Evolutionary conservation across 1,284 basidiomycete genomes (phyloP).

Genomic region (Hemileia vastatrix): DNA sequence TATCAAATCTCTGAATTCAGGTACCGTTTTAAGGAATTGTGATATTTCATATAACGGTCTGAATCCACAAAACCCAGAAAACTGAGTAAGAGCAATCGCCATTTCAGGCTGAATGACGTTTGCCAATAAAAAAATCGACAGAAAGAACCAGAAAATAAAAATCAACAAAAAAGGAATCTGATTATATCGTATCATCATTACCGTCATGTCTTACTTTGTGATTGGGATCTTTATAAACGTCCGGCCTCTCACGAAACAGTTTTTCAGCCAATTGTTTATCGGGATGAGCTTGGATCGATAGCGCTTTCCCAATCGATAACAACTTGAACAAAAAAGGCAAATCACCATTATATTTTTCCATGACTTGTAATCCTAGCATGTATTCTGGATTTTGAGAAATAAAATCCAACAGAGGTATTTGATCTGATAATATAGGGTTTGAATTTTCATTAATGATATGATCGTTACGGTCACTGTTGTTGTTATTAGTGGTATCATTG

Average conservation of each 20-base stretch:
- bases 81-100: conserved; percentile 86
- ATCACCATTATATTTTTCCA: conserved; percentile 60
- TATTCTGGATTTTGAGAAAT: conserved; percentile 59
- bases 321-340: conserved; percentile 91
- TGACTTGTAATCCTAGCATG: conserved; percentile 57
- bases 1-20: conserved; percentile 68
- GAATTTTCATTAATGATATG: no score
- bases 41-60: conserved; percentile 65
- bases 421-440: no score
- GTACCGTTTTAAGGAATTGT: conserved; percentile 57
- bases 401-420: conserved; percentile 53
- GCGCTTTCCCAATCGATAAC: conserved; percentile 81
- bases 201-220: conserved; percentile 61
- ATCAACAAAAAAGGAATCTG: background rate
- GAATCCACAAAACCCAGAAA: conserved; percentile 86
- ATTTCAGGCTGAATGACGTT: conserved; percentile 83
- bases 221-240: conserved; percentile 86
- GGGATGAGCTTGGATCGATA: conserved; percentile 96
- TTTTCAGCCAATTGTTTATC: conserved; percentile 76
- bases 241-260: conserved; percentile 63
- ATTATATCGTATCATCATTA: no score
- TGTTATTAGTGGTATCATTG: no score
- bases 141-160: background rate
- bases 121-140: conserved; percentile 43
- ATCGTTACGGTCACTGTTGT: no score